Percentiles rank a stretch among this genome's conserved stretches.
phyloP scores from a whole-genome alignment of 257 asterid species.

The Solanum phureja region DNA sequence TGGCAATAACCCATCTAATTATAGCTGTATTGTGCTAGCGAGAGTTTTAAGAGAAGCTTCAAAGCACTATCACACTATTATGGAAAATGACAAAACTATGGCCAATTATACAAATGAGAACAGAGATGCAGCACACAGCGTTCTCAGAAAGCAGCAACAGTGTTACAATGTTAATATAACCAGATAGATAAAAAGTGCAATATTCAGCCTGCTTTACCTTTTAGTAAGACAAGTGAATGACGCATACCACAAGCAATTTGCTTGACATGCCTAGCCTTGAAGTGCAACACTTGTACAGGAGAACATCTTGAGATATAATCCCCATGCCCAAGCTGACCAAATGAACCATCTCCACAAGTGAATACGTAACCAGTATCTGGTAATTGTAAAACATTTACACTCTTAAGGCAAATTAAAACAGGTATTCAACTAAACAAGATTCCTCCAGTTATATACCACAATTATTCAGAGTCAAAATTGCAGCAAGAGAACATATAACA shows the following conservation, averaged over 20 bases:
- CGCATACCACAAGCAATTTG: conserved; percentile 96
- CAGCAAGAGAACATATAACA: neutral
- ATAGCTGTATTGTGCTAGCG: neutral
- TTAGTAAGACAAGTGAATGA: conserved; percentile 59
- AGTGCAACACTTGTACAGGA: conserved; percentile 40
- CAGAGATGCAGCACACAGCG: neutral
- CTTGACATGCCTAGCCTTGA: conserved; percentile 33
- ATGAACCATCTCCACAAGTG: conserved; percentile 91
- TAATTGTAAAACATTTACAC: neutral
- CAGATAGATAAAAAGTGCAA: neutral
- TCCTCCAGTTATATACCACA: neutral
- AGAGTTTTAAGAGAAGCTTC: neutral
- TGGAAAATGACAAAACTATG: neutral
- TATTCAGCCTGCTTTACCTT: conserved; percentile 37
- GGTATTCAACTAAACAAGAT: neutral
- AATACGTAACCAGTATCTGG: conserved; percentile 57
- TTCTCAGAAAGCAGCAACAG: neutral
- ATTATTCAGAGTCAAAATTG: neutral
- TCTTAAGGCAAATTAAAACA: neutral
- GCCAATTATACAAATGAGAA: neutral
- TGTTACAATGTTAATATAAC: neutral
- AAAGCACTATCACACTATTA: neutral
- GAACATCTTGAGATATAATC: conserved; percentile 36
- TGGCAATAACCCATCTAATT: neutral
- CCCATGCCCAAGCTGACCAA: conserved; percentile 91